phyloP scores from a whole-genome alignment of 73 alveolate species.

The Symbiodinium pilosum region DNA sequence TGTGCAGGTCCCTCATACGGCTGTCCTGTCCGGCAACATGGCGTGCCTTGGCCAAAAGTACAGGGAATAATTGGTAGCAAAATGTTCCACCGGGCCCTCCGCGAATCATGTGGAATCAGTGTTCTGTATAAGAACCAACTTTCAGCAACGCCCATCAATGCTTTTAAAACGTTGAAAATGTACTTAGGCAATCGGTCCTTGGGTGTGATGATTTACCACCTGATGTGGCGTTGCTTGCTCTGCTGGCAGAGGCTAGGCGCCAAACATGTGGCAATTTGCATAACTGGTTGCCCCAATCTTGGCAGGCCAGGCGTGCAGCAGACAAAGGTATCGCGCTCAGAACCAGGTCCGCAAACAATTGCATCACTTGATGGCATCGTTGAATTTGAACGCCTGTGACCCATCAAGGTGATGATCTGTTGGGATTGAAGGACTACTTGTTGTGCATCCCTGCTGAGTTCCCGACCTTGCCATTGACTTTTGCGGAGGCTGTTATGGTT shows the following conservation, averaged over 20 bases:
- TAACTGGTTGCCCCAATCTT: not conserved
- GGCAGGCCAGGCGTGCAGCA: not conserved
- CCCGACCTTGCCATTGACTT: not conserved
- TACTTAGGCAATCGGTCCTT: not conserved
- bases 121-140: too few relatives aligned
- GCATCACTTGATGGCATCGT: not conserved
- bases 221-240: not conserved
- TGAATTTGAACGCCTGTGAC: not conserved
- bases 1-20: not conserved
- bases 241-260: not conserved
- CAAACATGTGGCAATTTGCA: not conserved
- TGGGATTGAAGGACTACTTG: not conserved
- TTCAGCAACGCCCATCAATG: too few relatives aligned
- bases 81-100: not conserved
- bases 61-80: not conserved
- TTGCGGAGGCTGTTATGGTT: not conserved
- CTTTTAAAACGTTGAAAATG: too few relatives aligned
- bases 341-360: too few relatives aligned
- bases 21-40: not conserved
- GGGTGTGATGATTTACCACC: not conserved
- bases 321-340: not conserved
- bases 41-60: not conserved
- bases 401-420: not conserved
- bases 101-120: too few relatives aligned
- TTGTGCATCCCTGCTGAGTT: not conserved